phyloP scores from a whole-genome alignment of 1,284 basidiomycete species.

The Moesziomyces globuligerus region DNA sequence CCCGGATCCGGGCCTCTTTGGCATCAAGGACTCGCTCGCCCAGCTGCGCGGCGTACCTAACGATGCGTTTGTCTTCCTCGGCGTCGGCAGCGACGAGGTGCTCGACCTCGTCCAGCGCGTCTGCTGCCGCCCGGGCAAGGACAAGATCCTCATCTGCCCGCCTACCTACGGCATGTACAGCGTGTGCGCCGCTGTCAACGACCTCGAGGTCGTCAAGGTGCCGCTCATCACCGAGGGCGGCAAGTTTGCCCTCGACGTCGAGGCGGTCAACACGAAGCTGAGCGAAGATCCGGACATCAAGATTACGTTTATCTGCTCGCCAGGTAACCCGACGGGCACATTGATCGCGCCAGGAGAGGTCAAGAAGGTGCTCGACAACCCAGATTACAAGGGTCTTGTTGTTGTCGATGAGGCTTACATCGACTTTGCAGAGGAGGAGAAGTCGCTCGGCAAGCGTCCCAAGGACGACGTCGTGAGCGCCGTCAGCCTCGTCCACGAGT shows the following conservation, averaged over 20 bases:
- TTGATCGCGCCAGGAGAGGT: constrained; percentile 80
- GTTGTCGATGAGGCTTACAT: constrained; percentile 98
- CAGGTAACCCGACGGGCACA: constrained; percentile 96
- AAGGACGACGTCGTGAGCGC: constrained; percentile 73
- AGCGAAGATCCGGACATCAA: constrained; percentile 73
- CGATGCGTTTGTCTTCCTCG: constrained; percentile 80
- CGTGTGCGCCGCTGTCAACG: constrained; percentile 95
- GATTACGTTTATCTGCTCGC: constrained; percentile 93
- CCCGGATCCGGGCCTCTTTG: constrained; percentile 82
- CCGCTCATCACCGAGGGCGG: constrained; percentile 80
- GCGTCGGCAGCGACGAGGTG: constrained; percentile 96
- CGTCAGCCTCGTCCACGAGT: constrained; percentile 77
- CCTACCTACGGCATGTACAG: constrained; percentile 99
- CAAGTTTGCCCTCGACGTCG: constrained; percentile 76
- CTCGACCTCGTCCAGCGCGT: constrained; percentile 94
- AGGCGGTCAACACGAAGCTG: constrained; percentile 48
- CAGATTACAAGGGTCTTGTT: constrained; percentile 86
- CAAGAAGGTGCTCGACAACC: constrained; percentile 79
- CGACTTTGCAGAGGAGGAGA: constrained; percentile 76
- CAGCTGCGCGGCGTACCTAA: constrained; percentile 69
- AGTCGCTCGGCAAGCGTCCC: constrained; percentile 48
- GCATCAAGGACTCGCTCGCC: constrained; percentile 82
- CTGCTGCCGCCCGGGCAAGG: constrained; percentile 81
- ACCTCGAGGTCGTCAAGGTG: constrained; percentile 83
- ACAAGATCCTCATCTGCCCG: constrained; percentile 76